These are phyloP conservation scores for Penicillium angulare DNA, from an alignment of 495 filamentous ascomycete species.

Conservation along the genomic window DNA sequence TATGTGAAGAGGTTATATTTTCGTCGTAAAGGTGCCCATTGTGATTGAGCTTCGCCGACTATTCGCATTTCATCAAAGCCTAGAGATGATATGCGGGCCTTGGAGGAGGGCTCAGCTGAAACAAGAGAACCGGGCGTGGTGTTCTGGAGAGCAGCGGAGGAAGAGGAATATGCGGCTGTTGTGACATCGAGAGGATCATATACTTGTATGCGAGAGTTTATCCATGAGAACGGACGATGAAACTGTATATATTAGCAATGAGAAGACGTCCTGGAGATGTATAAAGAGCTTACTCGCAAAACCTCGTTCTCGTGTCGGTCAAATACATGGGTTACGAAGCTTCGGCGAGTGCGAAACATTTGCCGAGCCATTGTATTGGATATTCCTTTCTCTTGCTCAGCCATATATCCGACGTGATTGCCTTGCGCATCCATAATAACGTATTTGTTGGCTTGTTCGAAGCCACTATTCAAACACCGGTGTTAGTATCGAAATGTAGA, in stretches of 20 bases:
- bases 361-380: constrained; percentile 58
- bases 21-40: constrained; percentile 64
- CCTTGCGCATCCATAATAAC: constrained; percentile 70
- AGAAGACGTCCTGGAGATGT: neutral
- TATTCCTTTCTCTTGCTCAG: constrained; percentile 63
- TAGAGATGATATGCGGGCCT: constrained; percentile 51
- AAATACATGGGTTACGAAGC: constrained; percentile 71
- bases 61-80: constrained; percentile 58
- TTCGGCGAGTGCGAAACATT: constrained; percentile 63
- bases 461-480: constrained; percentile 42
- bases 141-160: constrained; percentile 46
- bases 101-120: constrained; percentile 35
- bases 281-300: constrained; percentile 47
- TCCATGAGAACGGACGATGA: constrained; percentile 67
- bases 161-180: constrained; percentile 28
- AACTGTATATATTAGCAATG: constrained; percentile 39
- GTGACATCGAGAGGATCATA: constrained; percentile 55
- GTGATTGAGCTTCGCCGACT: constrained; percentile 66
- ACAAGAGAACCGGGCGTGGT: constrained; percentile 41
- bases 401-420: constrained; percentile 67
- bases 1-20: constrained; percentile 69
- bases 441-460: constrained; percentile 73
- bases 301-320: constrained; percentile 64
- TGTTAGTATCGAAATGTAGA: constrained; percentile 1
- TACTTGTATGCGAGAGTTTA: constrained; percentile 62